Conservation (phyloP, 805 yeast genomes). For the Suhomyces xylopsoci region DNA sequence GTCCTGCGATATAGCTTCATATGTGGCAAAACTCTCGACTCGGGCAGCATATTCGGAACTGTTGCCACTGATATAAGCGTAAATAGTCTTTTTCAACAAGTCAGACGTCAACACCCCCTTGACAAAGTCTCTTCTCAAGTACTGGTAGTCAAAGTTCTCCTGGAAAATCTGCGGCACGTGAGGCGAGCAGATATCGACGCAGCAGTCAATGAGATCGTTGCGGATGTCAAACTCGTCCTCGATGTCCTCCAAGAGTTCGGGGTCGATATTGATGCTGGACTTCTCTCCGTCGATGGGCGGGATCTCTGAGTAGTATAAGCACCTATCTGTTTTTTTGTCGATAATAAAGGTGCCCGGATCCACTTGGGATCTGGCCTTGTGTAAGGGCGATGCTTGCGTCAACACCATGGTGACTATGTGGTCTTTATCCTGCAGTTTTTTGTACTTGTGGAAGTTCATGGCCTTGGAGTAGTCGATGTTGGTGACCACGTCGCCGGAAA, state of each 20-base stretch:
- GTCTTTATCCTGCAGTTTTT: slow-evolving; percentile 75
- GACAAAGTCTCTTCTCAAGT: slow-evolving; percentile 80
- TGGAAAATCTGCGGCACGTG: slow-evolving; percentile 94
- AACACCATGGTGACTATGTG: slow-evolving; percentile 93
- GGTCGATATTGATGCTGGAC: slow-evolving; percentile 60
- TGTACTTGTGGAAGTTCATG: slow-evolving; percentile 67
- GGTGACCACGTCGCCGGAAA: slow-evolving; percentile 94
- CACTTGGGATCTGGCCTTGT: slow-evolving; percentile 75
- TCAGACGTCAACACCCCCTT: slow-evolving; percentile 89
- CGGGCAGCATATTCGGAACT: slow-evolving; percentile 78
- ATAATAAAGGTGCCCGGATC: slow-evolving; percentile 85
- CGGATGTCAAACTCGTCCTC: slow-evolving; percentile 72
- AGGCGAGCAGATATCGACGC: slow-evolving; percentile 91
- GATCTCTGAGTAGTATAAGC: slow-evolving; percentile 80
- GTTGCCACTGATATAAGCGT: slow-evolving; percentile 76
- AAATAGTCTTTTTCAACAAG: slow-evolving; percentile 83
- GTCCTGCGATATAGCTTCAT: slow-evolving; percentile 88
- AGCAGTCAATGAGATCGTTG: slow-evolving; percentile 94
- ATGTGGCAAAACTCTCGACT: slow-evolving; percentile 93
- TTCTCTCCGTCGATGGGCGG: slow-evolving; percentile 47
- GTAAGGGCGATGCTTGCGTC: slow-evolving; percentile 78
- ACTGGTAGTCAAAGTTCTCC: slow-evolving; percentile 93
- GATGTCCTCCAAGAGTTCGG: slow-evolving; percentile 75
- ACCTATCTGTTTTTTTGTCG: slow-evolving; percentile 69
- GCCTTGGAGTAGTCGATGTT: slow-evolving; percentile 78